Percentiles rank a stretch among this genome's conserved stretches.
These are phyloP conservation scores for Geum urbanum DNA, from an alignment of 306 rosid genomes.

Conservation along the genomic window DNA sequence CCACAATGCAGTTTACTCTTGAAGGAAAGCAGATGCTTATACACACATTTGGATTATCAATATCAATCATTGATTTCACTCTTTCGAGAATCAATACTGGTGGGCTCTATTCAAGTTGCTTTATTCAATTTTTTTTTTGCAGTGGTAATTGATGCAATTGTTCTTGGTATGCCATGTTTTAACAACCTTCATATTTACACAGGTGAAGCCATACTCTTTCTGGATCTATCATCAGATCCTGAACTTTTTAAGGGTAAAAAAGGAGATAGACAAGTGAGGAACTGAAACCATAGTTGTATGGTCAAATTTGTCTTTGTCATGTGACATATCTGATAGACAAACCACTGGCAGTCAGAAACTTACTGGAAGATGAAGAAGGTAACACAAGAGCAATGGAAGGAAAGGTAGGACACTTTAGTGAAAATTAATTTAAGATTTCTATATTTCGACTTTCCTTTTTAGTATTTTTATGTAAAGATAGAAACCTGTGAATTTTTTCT, in stretches of 20 bases:
- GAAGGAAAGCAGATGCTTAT: conserved; percentile 59
- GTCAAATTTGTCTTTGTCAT: conserved; percentile 9
- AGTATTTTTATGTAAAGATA: not conserved
- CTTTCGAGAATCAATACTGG: conserved; percentile 88
- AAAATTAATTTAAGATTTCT: not conserved
- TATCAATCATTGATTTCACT: conserved; percentile 86
- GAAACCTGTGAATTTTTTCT: not conserved
- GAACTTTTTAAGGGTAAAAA: conserved; percentile 71
- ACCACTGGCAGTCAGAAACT: conserved; percentile 68
- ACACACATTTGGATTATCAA: conserved; percentile 61
- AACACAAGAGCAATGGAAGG: conserved; percentile 89
- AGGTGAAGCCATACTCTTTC: conserved; percentile 78
- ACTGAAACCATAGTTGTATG: conserved; percentile 10
- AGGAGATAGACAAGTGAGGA: conserved; percentile 80
- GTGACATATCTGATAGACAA: conserved; percentile 17
- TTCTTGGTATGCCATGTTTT: conserved; percentile 14
- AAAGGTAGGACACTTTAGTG: conserved; percentile 48
- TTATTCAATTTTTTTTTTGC: not conserved
- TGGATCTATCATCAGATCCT: conserved; percentile 81
- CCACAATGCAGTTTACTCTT: conserved; percentile 63
- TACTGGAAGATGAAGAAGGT: conserved; percentile 87
- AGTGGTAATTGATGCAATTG: conserved; percentile 13
- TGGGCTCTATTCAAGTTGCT: conserved; percentile 21
- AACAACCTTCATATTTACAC: conserved; percentile 27
- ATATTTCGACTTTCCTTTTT: not conserved